Evolutionary conservation across 495 filamentous ascomycete genomes (phyloP), one percentile per base, ranked within the genome.

Genomic region (Darksidea phi): DNA sequence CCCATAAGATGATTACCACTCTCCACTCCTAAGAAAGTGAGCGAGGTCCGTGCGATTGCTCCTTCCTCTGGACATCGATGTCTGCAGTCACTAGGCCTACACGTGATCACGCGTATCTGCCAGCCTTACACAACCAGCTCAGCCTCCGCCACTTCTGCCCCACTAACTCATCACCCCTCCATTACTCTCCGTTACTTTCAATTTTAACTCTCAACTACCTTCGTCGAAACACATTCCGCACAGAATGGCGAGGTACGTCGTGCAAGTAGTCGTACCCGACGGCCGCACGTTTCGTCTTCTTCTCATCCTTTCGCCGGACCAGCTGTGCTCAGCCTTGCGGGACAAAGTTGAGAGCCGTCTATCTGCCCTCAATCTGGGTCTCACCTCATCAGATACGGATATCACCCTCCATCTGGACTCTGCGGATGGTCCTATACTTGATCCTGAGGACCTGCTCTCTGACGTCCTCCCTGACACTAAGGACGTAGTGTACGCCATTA

Each of bases 391-490:
- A 3, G 17, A 47, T 21, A 12, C 36, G 1, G 38, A 34, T 2
- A 17, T 54, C 32, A 62, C 52, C 4, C 36, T 69, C 1, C 62
- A 69, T 36, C 43, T 69, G 25, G 57, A 59, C 37, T 24, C 41
- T 37, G 43, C 55, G 8, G 60, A 54, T 32, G 66, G 63, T 32
- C 62, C 66, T 24, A 53, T 69, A 3, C 50, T 69, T 1, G 66
- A 66, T 48, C 2, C 1, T 13, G 66, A 62, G 49, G 66, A 69
- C 26, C 20, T 63, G 12, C 43, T 69, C 17, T 48, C 25, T 12
- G 63, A 66, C 50, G 62, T 56, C 2, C 42, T 69, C 13, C 58
- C 36, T 21, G 38, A 61, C 26, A 18, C 53, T 2, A 47, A 55
- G 32, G 54, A 34, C 12, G 63, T 62, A 42, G 52, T 69, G 18